phyloP scores from a whole-genome alignment of 768 basidiomycete species.

The Macrolepiota albuminosa region DNA sequence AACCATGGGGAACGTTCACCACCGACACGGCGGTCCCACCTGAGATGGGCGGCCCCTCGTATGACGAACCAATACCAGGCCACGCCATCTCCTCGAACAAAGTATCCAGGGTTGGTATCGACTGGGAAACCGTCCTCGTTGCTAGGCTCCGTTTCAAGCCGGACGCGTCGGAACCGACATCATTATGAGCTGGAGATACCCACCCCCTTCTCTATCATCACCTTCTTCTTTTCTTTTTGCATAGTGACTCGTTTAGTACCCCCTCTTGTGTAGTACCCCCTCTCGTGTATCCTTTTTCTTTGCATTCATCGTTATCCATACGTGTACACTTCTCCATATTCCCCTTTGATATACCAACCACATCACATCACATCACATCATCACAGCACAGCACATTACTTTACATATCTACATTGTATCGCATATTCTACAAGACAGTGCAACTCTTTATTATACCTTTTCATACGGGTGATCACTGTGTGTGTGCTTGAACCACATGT shows the following conservation, averaged over 20 bases:
- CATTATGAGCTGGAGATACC: constrained; percentile 13
- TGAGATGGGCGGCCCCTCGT: constrained; percentile 40
- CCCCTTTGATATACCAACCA: background rate
- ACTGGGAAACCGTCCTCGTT: constrained; percentile 59
- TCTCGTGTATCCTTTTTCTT: background rate
- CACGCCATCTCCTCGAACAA: constrained; percentile 42
- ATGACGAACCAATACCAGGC: constrained; percentile 34
- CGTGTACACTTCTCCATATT: background rate
- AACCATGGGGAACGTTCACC: constrained; percentile 74
- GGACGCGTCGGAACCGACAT: constrained; percentile 55
- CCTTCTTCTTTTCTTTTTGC: background rate
- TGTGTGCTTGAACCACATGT: too few species aligned
- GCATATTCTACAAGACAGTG: background rate
- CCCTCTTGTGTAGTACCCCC: background rate
- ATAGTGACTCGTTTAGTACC: background rate
- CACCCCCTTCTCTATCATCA: too few species aligned
- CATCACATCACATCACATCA: background rate
- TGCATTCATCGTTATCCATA: too few species aligned
- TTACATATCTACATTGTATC: background rate
- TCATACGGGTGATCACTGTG: too few species aligned
- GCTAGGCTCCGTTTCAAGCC: constrained; percentile 64
- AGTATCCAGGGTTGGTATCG: constrained; percentile 38
- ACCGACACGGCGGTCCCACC: constrained; percentile 43
- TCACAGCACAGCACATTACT: background rate
- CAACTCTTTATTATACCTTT: background rate